Evolutionary conservation across 2,329 filamentous ascomycete species (phyloP), one percentile per base, ranked within the genome.

Genomic region (Periglandula ipomoeae): DNA sequence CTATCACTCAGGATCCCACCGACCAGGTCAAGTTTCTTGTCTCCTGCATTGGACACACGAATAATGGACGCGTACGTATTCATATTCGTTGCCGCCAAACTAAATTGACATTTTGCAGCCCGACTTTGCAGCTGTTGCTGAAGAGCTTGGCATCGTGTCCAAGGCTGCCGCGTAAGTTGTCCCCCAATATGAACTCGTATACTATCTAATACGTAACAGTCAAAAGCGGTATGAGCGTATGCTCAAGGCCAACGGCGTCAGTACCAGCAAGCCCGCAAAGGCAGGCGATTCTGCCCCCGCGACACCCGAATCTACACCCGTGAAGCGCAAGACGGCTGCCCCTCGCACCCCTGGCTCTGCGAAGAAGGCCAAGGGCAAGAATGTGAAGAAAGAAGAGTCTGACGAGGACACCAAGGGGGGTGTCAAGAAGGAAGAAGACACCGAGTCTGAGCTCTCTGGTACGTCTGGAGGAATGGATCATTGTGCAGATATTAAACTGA

Each of bases 191-290:
- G 34, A 35, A 20, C 46, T 15, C 10, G 6, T 4, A 19, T 19
- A 13, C n/a, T 19, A 2, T 11, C 47, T 38, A 3, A 32, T 26
- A 13, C 4, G 32, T 9, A 24, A 52, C 58, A 86, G 83, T 1
- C 76, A 81, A 53, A 86, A 86, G 65, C 71, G 82, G 56, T 86
- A 83, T 58, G 79, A 84, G 63, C 76, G 82, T 27, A 72, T 87
- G 59, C 70, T 84, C 65, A 82, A 82, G 60, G 66, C 74, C 8
- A 70, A 82, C 54, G 72, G 71, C 23, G 75, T 82, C 44, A 56
- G 24, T 13, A 50, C 51, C 37, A 32, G 43, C 51, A 56, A 51
- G 46, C 35, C 47, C 11, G 17, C 49, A n/a, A 57, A 52, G 40
- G 34, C 27, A 5, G 20, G 17, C 35, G 52, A 52, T 8, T 47